Percentiles rank a stretch among this genome's conserved stretches.
These are phyloP conservation scores for Myrica gale DNA, from an alignment of 306 rosid species.

Conservation along the genomic window DNA sequence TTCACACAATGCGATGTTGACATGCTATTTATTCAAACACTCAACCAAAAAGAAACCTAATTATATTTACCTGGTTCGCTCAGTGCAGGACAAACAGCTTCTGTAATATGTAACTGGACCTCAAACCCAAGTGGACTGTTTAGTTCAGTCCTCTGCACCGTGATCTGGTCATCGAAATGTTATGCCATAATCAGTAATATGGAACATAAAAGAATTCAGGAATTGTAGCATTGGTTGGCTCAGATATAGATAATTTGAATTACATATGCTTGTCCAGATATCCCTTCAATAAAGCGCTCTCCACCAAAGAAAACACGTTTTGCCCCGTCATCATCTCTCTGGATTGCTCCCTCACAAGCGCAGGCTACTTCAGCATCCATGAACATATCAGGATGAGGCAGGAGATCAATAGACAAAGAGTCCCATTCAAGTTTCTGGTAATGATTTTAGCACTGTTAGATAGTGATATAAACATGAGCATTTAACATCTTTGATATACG, in stretches of 20 bases:
- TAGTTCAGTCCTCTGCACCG: slow-evolving; percentile 79
- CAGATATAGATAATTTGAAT: slow-evolving; percentile 22
- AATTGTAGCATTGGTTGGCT: not conserved
- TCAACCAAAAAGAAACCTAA: slow-evolving; percentile 16
- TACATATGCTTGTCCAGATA: slow-evolving; percentile 90
- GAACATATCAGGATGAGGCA: slow-evolving; percentile 98
- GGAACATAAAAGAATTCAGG: slow-evolving; percentile 17
- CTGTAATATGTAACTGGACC: slow-evolving; percentile 80
- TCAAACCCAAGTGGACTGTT: slow-evolving; percentile 95
- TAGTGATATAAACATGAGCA: slow-evolving; percentile 20
- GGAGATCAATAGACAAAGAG: slow-evolving; percentile 85
- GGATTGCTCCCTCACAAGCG: slow-evolving; percentile 55
- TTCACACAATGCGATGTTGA: slow-evolving; percentile 27
- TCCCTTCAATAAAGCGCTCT: slow-evolving; percentile 89
- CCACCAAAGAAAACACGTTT: slow-evolving; percentile 93
- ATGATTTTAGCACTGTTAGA: slow-evolving; percentile 27
- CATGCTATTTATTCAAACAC: slow-evolving; percentile 21
- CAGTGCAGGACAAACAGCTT: slow-evolving; percentile 88
- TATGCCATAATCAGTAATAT: slow-evolving; percentile 30
- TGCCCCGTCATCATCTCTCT: slow-evolving; percentile 89
- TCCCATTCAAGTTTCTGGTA: slow-evolving; percentile 90
- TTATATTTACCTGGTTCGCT: slow-evolving; percentile 74
- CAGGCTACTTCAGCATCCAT: slow-evolving; percentile 65
- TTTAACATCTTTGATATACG: slow-evolving; percentile 20
- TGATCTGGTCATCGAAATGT: slow-evolving; percentile 55